Evolutionary conservation across 306 rosid genomes (phyloP), one percentile per base, ranked within the genome.

Genomic region (Cucurbita maxima): DNA sequence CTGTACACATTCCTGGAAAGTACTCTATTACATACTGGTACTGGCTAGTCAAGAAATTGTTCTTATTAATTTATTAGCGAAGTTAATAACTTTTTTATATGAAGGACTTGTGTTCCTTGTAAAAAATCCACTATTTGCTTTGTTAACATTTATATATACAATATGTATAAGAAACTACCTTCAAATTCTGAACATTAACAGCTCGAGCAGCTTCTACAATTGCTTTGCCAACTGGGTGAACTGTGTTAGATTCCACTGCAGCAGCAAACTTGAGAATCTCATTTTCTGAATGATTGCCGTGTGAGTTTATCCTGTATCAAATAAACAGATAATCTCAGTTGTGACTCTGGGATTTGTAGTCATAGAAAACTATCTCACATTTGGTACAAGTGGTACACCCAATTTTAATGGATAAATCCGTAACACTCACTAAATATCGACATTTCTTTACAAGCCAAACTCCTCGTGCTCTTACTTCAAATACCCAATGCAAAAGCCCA

Each of bases 181-280:
- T 86, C 69, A 86, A 80, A 60, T 75, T 77, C 67, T 72, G 86
- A 80, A 87, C 81, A 76, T 87, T 84, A 77, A 60, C 58, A 54
- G 84, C 84, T 79, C 62, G 87, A 81, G 97, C 96, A 60, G 98
- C 98, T 58, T 86, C 92, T 68, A 93, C 94, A 76, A 93, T 90
- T 19, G 98, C 98, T 84, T 87, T 93, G 16, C 93, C 98, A 60
- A 93, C 86, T 53, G 98, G 98, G 82, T 93, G 98, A 77, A 88
- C 78, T 71, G 98, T 90, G 80, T 90, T 93, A 66, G 92, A 84
- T 82, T 93, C 98, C 45, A 93, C 97, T 9, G 84, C 96, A 82
- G 98, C 97, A 64, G 98, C 98, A 70, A 90, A 81, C 80, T 82
- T 86, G 58, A 93, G 82, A 85, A 93, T 79, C 76, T 93, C 98